Conservation (phyloP, 1,284 basidiomycete species). For the Agroathelia rolfsii region DNA sequence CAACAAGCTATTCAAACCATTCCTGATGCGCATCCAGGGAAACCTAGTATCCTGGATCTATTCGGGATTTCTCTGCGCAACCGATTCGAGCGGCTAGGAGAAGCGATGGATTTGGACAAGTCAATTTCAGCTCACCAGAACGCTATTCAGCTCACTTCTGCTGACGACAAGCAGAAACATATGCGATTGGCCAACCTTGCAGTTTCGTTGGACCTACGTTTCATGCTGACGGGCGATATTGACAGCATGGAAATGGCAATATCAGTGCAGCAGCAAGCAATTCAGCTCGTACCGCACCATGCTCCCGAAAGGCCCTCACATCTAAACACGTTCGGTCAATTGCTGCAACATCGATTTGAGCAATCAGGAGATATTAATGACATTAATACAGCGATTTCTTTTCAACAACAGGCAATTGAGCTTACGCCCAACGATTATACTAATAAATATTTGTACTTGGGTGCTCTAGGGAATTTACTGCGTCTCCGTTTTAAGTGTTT, state of each 20-base stretch:
- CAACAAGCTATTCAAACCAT: conserved; percentile 12
- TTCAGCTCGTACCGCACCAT: conserved; percentile 7
- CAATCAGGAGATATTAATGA: conserved; percentile 10
- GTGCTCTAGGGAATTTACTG: conserved; percentile 6
- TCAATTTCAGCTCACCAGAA: conserved; percentile 4
- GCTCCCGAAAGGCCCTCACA: conserved; percentile 4
- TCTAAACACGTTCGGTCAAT: conserved; percentile 8
- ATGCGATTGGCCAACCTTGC: too few species aligned
- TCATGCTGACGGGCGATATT: too few species aligned
- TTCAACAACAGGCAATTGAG: conserved; percentile 11
- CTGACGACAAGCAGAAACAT: too few species aligned
- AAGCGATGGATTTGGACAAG: conserved; percentile 9
- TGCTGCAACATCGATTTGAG: conserved; percentile 13
- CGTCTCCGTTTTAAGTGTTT: conserved; percentile 8
- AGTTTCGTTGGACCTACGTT: too few species aligned
- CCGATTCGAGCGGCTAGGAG: conserved; percentile 8
- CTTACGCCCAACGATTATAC: conserved; percentile 8
- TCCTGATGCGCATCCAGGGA: conserved; percentile 7
- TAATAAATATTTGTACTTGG: conserved; percentile 6
- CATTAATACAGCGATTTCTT: conserved; percentile 15
- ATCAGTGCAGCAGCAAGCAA: conserved; percentile 11
- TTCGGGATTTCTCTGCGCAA: conserved; percentile 5
- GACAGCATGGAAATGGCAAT: conserved; percentile 18
- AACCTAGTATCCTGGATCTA: conserved; percentile 5
- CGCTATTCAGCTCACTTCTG: conserved; percentile 7